Percentiles rank a stretch among this genome's conserved stretches.
These are phyloP conservation scores for Naganishia cerealis DNA, from an alignment of 1,284 basidiomycete species.

Conservation along the genomic window DNA sequence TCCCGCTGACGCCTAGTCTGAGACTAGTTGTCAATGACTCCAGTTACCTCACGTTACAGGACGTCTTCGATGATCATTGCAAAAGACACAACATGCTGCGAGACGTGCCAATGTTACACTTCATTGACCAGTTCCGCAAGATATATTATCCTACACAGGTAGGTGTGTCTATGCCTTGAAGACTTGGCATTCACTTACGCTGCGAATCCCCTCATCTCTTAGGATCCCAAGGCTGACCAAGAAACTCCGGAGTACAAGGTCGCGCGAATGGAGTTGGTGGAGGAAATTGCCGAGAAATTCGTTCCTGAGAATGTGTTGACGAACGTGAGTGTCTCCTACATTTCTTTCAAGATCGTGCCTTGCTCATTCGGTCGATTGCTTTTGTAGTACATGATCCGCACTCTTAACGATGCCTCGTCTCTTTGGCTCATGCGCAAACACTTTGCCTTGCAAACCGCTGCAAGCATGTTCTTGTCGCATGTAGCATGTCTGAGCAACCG, in stretches of 20 bases:
- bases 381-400: constrained; percentile 80
- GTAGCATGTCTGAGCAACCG: constrained; percentile 81
- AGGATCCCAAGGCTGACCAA: constrained; percentile 30
- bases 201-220: constrained; percentile 38
- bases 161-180: constrained; percentile 39
- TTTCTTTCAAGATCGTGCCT: background rate
- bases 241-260: constrained; percentile 36
- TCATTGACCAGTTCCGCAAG: constrained; percentile 76
- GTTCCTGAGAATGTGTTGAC: constrained; percentile 85
- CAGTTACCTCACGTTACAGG: constrained; percentile 86
- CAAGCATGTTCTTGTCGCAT: constrained; percentile 90
- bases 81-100: constrained; percentile 72
- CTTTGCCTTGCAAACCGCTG: constrained; percentile 85
- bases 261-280: constrained; percentile 77
- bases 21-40: constrained; percentile 88
- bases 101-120: constrained; percentile 83
- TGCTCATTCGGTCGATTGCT: constrained; percentile 7
- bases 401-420: constrained; percentile 80
- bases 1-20: constrained; percentile 80
- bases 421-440: constrained; percentile 98
- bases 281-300: constrained; percentile 86
- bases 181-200: constrained; percentile 28
- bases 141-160: constrained; percentile 56
- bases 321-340: constrained; percentile 61
- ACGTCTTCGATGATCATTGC: constrained; percentile 91